Base-by-base conservation (phyloP, 2,329 filamentous ascomycete genomes). In the Tolypocladium tropicale region DNA sequence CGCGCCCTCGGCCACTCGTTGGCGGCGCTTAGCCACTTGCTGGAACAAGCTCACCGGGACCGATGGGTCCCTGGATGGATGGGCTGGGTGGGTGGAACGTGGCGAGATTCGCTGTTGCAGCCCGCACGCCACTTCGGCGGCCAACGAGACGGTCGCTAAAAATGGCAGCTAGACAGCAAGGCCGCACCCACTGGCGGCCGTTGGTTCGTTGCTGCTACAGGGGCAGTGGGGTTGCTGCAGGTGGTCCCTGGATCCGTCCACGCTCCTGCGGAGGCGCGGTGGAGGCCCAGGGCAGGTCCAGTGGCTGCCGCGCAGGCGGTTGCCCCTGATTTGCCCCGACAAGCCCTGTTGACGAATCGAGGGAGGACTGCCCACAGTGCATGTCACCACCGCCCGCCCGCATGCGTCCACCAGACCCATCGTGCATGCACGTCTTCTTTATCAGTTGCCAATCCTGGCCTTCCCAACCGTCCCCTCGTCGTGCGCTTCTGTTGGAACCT, bases 111-210 rank as follows among this genome's bases (percentile, higher is more conserved):
- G 43, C 25, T 30, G 25, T 18, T n/a, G 43, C 25, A 18, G 41
- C n/a, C n/a, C n/a, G n/a, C 25, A 30, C 16, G 43, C 25, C 6
- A n/a, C 25, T 10, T 23, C 25, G 12, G 25, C 43, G 14, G 5
- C 43, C 46, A 21, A 28, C 43, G 14, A 46, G 55, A 56, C 39
- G 37, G 52, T 53, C 50, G 53, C 57, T 58, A 57, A 57, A 57
- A 54, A 55, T 49, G 53, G 50, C 55, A 52, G 36, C 48, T 49
- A 46, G 2, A 36, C 50, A n/a, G 46, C n/a, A 34, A 39, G 54
- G 23, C 46, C 28, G 46, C 53, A 37, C 14, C 30, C 39, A 54
- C 53, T 54, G 50, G n/a, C 55, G 18, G 21, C 37, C 21, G 34
- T 52, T 56, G 49, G 53, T 21, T 32, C 41, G 52, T 21, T 30